Evolutionary conservation across 768 basidiomycete species (phyloP).

Genomic region (Phlegmacium glaucopus): DNA sequence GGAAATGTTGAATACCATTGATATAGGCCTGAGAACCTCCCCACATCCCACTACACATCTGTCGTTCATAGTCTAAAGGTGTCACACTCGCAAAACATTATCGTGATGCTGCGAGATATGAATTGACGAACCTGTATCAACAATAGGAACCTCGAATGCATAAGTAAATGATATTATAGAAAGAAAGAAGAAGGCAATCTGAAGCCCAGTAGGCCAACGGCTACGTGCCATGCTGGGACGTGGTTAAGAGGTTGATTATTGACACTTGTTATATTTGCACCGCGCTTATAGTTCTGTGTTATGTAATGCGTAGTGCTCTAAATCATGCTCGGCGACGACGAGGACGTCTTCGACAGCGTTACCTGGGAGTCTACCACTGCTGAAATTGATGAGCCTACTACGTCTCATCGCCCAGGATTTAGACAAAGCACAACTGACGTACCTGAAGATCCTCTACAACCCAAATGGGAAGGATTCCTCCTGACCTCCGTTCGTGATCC

Average conservation of each 20-base stretch:
- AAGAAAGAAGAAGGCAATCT: slow-evolving; percentile 21
- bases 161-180: slow-evolving; percentile 31
- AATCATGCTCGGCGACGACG: slow-evolving; percentile 79
- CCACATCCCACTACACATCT: slow-evolving; percentile 97
- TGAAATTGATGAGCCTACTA: slow-evolving; percentile 33
- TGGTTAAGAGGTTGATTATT: slow-evolving; percentile 27
- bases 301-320: slow-evolving; percentile 14
- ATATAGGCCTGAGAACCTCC: slow-evolving; percentile 74
- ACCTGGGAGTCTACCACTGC: slow-evolving; percentile 81
- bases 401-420: slow-evolving; percentile 68
- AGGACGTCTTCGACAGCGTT: slow-evolving; percentile 89
- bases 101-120: neutral
- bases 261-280: slow-evolving; percentile 31
- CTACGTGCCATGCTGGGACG: slow-evolving; percentile 20
- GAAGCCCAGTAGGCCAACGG: slow-evolving; percentile 16
- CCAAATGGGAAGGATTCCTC: slow-evolving; percentile 90
- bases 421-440: slow-evolving; percentile 72
- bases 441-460: slow-evolving; percentile 75
- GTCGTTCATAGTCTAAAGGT: slow-evolving; percentile 65
- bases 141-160: slow-evolving; percentile 63
- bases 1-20: slow-evolving; percentile 54
- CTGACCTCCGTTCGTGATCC: slow-evolving; percentile 86
- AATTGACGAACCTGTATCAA: slow-evolving; percentile 49
- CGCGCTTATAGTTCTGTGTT: slow-evolving; percentile 14
- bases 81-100: slow-evolving; percentile 1